Base-by-base conservation (phyloP, 148 eudicot genomes). In the Nepenthes gracilis region DNA sequence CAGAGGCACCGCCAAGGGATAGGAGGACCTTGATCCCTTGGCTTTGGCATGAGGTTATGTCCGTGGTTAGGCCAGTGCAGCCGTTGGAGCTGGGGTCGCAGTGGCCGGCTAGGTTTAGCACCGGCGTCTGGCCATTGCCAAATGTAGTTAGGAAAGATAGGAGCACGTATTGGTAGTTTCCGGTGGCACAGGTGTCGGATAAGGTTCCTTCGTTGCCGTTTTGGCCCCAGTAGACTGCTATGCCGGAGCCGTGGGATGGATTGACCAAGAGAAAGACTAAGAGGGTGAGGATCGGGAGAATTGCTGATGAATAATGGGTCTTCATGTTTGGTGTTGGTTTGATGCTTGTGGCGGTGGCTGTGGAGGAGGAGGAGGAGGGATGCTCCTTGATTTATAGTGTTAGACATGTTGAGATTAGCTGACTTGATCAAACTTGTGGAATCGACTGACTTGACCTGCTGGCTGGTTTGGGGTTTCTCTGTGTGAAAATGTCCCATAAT, bases 191-290 rank as follows among this genome's bases (percentile, higher is more conserved):
- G 35, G 96, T 74, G 1, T 74, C 56, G 34, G 69, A 43, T 33
- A 89, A 58, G 50, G 75, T 72, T 36, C 82, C 90, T 54, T 83
- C 96, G 38, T 66, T 58, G 43, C 77, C 79, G 54, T 81, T 80
- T 60, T 89, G 93, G 67, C 96, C 96, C 96, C 96, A 85, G 67
- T 89, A 89, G 33, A 78, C 59, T 36, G 83, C 76, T 51, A 89
- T 82, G 35, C 84, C 81, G 2, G 80, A 81, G 45, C 67, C 69
- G 15, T 38, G 47, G 43, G 72, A 14, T 53, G 61, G 15, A 2
- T 59, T 34, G 11, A 74, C n/a, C 35, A 65, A 52, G n/a, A 72
- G 14, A 61, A 67, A 57, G 38, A 77, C 13, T 35, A 58, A 55
- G 55, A 67, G 55, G 33, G 34, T 11, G 47, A 14, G 13, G 15